phyloP scores from a whole-genome alignment of 2,329 filamentous ascomycete genomes.

The Cercospora sp. region DNA sequence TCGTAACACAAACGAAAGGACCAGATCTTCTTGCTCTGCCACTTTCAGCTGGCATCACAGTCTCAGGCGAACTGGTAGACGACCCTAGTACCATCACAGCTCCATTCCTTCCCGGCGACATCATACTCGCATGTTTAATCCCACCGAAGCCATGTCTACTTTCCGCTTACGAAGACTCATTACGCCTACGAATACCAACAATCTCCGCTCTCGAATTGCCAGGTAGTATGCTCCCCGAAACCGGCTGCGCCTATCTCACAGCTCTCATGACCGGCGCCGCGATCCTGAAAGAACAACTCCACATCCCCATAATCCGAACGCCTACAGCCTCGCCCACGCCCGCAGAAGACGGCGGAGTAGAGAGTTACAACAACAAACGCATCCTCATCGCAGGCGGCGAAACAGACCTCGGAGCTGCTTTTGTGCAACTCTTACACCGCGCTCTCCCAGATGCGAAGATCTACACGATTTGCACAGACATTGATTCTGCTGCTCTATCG shows the following conservation, averaged over 20 bases:
- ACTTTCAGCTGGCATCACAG: slow-evolving; percentile 15
- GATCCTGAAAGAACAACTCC: slow-evolving; percentile 18
- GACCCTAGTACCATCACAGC: slow-evolving; percentile 18
- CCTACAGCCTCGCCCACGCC: slow-evolving; percentile 13
- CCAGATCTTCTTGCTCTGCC: slow-evolving; percentile 11
- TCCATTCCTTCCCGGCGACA: slow-evolving; percentile 19
- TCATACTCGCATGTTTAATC: slow-evolving; percentile 13
- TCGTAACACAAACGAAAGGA: slow-evolving; percentile 15
- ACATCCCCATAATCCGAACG: slow-evolving; percentile 15
- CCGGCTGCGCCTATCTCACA: slow-evolving; percentile 15
- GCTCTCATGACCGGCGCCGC: slow-evolving; percentile 15
- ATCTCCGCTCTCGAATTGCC: slow-evolving; percentile 17
- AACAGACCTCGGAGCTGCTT: slow-evolving; percentile 13
- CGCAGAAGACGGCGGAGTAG: slow-evolving; percentile 15
- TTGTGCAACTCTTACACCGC: slow-evolving; percentile 16
- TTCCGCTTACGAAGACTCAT: slow-evolving; percentile 14
- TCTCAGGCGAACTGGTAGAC: slow-evolving; percentile 16
- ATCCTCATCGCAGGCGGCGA: slow-evolving; percentile 17
- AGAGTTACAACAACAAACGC: slow-evolving; percentile 17
- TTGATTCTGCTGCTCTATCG: not conserved
- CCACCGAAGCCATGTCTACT: slow-evolving; percentile 14
- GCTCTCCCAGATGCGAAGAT: slow-evolving; percentile 15
- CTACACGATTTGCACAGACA: not conserved
- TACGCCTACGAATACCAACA: slow-evolving; percentile 15
- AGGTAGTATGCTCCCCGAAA: slow-evolving; percentile 15